Evolutionary conservation across 805 yeast genomes (phyloP).

Genomic region (Teunomyces funiuensis): DNA sequence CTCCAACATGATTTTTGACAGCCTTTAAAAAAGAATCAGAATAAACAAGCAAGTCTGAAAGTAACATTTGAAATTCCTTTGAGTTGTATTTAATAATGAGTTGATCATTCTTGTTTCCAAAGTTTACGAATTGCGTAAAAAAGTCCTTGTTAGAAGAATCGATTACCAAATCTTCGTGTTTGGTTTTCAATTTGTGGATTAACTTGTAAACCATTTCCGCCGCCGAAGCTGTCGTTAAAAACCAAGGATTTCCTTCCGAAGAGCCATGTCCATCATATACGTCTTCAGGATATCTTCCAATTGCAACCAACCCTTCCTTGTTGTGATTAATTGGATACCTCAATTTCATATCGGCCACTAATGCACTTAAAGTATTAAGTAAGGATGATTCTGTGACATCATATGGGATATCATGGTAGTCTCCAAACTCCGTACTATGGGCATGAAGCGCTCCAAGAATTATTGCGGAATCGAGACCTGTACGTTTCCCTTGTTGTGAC

Average conservation of each 20-base stretch:
- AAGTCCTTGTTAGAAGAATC: conserved; percentile 28
- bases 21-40: conserved; percentile 68
- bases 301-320: conserved; percentile 51
- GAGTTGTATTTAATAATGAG: conserved; percentile 37
- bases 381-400: conserved; percentile 58
- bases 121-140: conserved; percentile 30
- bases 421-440: conserved; percentile 41
- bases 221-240: conserved; percentile 71
- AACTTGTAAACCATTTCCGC: conserved; percentile 61
- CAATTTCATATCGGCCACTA: conserved; percentile 66
- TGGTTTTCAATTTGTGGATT: conserved; percentile 43
- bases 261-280: conserved; percentile 72
- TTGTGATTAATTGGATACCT: conserved; percentile 76
- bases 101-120: conserved; percentile 20
- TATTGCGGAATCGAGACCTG: conserved; percentile 80
- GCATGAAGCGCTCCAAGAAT: conserved; percentile 53
- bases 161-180: conserved; percentile 46
- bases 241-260: conserved; percentile 93
- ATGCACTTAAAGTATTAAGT: conserved; percentile 59
- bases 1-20: conserved; percentile 58
- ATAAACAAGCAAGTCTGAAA: conserved; percentile 48
- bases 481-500: conserved; percentile 43
- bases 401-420: conserved; percentile 53
- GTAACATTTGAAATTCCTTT: conserved; percentile 45
- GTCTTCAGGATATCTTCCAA: conserved; percentile 95